These are phyloP conservation scores for Abelmoschus esculentus DNA, from an alignment of 345 rosid genomes.

Conservation along the genomic window DNA sequence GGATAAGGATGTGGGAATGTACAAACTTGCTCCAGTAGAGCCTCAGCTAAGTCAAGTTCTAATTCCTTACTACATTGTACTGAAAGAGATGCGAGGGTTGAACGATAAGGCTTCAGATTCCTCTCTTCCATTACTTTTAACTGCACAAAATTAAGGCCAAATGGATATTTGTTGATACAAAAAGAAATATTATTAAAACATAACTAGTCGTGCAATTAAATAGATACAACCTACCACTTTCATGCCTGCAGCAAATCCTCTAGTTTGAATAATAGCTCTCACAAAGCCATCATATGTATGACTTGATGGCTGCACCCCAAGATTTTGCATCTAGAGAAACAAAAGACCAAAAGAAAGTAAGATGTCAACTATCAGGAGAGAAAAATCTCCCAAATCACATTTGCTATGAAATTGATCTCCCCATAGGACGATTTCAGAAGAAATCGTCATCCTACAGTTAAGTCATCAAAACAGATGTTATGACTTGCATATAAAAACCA, in stretches of 20 bases:
- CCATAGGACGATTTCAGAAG: neutral
- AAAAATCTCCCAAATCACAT: neutral
- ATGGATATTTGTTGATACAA: neutral
- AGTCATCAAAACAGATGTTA: constrained; percentile 3
- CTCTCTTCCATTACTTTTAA: constrained; percentile 51
- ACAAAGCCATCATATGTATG: constrained; percentile 55
- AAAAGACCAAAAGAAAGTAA: constrained; percentile 2
- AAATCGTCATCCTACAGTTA: neutral
- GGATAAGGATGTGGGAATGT: constrained; percentile 37
- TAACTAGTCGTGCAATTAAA: constrained; percentile 1
- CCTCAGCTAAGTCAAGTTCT: constrained; percentile 77
- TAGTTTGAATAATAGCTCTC: constrained; percentile 46
- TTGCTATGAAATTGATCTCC: neutral
- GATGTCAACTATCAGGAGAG: neutral
- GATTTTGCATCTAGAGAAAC: constrained; percentile 57
- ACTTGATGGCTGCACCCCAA: constrained; percentile 64
- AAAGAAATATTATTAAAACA: constrained; percentile 4
- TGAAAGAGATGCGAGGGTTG: constrained; percentile 63
- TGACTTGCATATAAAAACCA: neutral
- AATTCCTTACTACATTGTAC: constrained; percentile 49
- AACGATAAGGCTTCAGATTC: constrained; percentile 54
- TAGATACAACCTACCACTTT: constrained; percentile 39
- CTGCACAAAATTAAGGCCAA: constrained; percentile 33
- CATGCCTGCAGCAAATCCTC: constrained; percentile 46
- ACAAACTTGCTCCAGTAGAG: constrained; percentile 52